Evolutionary conservation across 139 green algal genomes (phyloP).

Genomic region (Mesotaenium endlicherianum): DNA sequence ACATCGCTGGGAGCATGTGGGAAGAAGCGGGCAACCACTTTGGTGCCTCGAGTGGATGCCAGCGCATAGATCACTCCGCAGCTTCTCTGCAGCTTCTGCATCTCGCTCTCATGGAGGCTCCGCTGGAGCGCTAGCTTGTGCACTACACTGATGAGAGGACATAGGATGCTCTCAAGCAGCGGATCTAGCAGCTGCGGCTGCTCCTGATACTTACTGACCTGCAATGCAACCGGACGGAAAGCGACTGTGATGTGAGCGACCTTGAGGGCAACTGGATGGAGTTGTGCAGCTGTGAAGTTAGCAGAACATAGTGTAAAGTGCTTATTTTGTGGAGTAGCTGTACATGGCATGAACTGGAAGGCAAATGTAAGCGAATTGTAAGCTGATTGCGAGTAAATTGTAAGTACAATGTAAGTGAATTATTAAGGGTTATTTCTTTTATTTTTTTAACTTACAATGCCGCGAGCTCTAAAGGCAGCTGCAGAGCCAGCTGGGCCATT

Average conservation of each 20-base stretch:
- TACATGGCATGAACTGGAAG: background rate
- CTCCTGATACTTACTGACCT: slow-evolving; percentile 93
- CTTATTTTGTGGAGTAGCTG: background rate
- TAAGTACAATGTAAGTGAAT: background rate
- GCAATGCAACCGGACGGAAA: background rate
- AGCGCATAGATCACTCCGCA: slow-evolving; percentile 77
- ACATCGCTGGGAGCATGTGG: slow-evolving; percentile 77
- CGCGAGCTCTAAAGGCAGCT: background rate
- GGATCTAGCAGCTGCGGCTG: slow-evolving; percentile 90
- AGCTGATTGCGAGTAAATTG: background rate
- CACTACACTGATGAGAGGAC: slow-evolving; percentile 70
- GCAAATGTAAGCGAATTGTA: background rate
- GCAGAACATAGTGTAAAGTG: background rate
- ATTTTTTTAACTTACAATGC: slow-evolving; percentile 12
- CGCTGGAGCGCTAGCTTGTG: slow-evolving; percentile 45
- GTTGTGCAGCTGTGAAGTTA: background rate
- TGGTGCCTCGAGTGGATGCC: slow-evolving; percentile 74
- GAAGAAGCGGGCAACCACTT: slow-evolving; percentile 88
- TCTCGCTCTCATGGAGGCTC: background rate
- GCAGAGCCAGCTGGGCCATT: background rate
- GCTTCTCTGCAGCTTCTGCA: slow-evolving; percentile 33
- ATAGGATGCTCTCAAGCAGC: slow-evolving; percentile 75
- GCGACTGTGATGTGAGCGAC: background rate
- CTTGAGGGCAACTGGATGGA: background rate
- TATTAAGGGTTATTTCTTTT: too few species aligned